A percentile compares a stretch with the other conserved stretches of the same genome.
phyloP scores from a whole-genome alignment of 805 yeast species.

The Candida insectalens region DNA sequence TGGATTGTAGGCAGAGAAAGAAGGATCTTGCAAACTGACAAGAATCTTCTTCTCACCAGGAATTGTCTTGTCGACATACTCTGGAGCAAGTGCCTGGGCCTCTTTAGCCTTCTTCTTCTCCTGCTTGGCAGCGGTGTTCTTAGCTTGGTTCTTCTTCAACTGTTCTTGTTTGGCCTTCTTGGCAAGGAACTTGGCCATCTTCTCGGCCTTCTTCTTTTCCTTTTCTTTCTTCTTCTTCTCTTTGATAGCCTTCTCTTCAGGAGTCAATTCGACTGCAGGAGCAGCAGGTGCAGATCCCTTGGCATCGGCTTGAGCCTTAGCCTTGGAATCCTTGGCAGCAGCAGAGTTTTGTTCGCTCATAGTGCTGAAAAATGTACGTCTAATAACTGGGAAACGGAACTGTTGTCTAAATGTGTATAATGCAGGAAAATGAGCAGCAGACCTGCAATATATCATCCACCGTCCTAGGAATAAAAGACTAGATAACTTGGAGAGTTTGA shows the following conservation, averaged over 20 bases:
- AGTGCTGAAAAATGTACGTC: not conserved
- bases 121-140: slow-evolving; percentile 26
- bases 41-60: slow-evolving; percentile 89
- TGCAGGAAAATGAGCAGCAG: not conserved
- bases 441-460: not conserved
- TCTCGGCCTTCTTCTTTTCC: slow-evolving; percentile 50
- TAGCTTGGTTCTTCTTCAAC: slow-evolving; percentile 36
- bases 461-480: no score
- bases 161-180: slow-evolving; percentile 66
- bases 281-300: not conserved
- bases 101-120: slow-evolving; percentile 64
- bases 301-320: not conserved
- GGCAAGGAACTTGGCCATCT: slow-evolving; percentile 61
- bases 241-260: slow-evolving; percentile 25
- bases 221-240: slow-evolving; percentile 60
- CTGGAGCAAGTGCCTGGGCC: slow-evolving; percentile 70
- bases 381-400: not conserved
- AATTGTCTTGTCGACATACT: slow-evolving; percentile 71
- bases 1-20: slow-evolving; percentile 91
- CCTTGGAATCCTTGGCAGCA: not conserved
- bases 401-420: not conserved
- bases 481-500: no score
- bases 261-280: slow-evolving; percentile 5
- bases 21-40: slow-evolving; percentile 81
- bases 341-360: not conserved